phyloP scores from a whole-genome alignment of 2,329 filamentous ascomycete genomes.

The Waltergamsia citrina region DNA sequence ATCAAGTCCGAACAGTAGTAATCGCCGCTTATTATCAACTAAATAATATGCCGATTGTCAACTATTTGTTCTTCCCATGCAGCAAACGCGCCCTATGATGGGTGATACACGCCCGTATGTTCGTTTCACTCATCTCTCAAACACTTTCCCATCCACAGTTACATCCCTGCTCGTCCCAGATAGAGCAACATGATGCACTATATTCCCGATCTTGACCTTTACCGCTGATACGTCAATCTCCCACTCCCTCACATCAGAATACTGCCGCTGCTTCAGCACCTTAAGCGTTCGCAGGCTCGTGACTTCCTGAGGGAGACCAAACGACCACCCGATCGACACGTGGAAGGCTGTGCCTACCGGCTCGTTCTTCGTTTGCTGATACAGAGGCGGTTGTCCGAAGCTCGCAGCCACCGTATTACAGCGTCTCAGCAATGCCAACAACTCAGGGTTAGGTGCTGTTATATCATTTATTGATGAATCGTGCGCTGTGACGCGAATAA shows the following conservation, averaged over 20 bases:
- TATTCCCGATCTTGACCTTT: constrained; percentile 69
- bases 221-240: constrained; percentile 48
- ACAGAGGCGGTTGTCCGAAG: constrained; percentile 64
- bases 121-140: too few relatives aligned
- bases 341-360: constrained; percentile 54
- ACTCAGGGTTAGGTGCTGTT: constrained; percentile 32
- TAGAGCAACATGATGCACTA: constrained; percentile 43
- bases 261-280: constrained; percentile 13
- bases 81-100: too few relatives aligned
- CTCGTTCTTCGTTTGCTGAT: constrained; percentile 29
- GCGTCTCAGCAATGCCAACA: constrained; percentile 52
- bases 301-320: constrained; percentile 39
- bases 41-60: too few relatives aligned
- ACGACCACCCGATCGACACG: constrained; percentile 80
- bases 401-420: constrained; percentile 54
- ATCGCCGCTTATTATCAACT: too few relatives aligned
- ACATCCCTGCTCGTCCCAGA: neutral
- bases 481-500: constrained; percentile 49
- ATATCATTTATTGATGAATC: constrained; percentile 4
- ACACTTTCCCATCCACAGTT: too few relatives aligned
- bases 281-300: constrained; percentile 14
- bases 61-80: too few relatives aligned
- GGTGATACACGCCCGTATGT: too few relatives aligned
- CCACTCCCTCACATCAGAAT: constrained; percentile 26
- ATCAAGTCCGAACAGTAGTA: too few relatives aligned